Base-by-base conservation (phyloP, 2,329 filamentous ascomycete species). In the Sphaerulina musiva region DNA sequence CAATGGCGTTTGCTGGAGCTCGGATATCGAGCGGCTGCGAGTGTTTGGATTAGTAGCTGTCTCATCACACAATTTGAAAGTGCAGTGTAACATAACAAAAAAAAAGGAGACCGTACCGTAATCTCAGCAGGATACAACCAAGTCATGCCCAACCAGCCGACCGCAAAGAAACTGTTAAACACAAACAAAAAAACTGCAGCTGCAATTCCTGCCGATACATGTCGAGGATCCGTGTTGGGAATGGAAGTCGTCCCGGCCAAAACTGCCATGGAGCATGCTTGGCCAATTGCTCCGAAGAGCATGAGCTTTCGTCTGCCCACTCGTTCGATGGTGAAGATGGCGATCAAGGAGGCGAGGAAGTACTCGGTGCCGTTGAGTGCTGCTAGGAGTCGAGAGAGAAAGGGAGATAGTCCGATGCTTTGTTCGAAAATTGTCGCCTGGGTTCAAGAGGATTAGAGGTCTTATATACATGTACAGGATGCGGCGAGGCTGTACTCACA, bases 241-340 rank as follows among this genome's bases (percentile, higher is more conserved):
- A 59, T 51, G 2, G 62, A 60, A 1, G 60, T 68, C 4, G 64
- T 62, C 10, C 64, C 64, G 3, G 64, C 67, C 4, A 69, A 54
- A 7, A 70, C 56, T 4, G 60, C 62, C 67, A 69, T 69, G 1
- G 64, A 69, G 5, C 48, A 20, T 6, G 56, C 54, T 53, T 62
- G 61, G 17, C 64, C 63, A 23, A 48, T 48, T 2, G 82, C 81
- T 51, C 86, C 86, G 58, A 87, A 81, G 12, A 89, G 72, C 84
- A 90, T 89, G 57, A 89, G 77, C 64, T 81, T 80, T 11, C 86
- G 79, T 26, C 86, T 72, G 14, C 76, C 76, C 48, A 78, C 69
- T 38, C 53, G 43, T 58, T 79, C 76, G 55, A 79, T 74, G 6
- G 74, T 74, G 58, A 78, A 77, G 40, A 80, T 73, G 2, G 77